Conservation (phyloP, 495 filamentous ascomycete species). For the Penicillium bialowiezense region DNA sequence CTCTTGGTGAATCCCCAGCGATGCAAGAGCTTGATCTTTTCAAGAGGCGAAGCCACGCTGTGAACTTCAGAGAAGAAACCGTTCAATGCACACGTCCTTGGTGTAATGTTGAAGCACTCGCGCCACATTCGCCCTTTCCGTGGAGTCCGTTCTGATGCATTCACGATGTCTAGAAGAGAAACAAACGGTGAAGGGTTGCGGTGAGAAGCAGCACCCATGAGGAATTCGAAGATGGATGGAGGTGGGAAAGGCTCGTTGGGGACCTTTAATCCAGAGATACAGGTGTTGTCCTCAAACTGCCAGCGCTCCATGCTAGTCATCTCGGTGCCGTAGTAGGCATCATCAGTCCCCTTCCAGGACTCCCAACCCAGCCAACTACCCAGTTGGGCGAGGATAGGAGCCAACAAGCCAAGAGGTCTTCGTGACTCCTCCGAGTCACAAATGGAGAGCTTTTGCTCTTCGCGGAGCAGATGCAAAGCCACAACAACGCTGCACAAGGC, state of each 20-base stretch:
- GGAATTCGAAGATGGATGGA: constrained; percentile 67
- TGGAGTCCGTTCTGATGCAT: constrained; percentile 33
- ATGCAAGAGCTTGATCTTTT: constrained; percentile 41
- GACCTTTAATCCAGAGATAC: constrained; percentile 43
- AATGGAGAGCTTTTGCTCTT: constrained; percentile 83
- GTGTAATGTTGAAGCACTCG: constrained; percentile 51
- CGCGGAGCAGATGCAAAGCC: constrained; percentile 76
- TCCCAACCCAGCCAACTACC: constrained; percentile 82
- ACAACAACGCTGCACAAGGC: constrained; percentile 68
- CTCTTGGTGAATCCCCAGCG: constrained; percentile 44
- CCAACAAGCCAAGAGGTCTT: constrained; percentile 53
- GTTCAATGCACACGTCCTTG: constrained; percentile 64
- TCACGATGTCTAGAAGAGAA: constrained; percentile 57
- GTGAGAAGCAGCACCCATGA: constrained; percentile 47
- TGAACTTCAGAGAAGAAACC: constrained; percentile 49
- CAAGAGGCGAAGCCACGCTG: constrained; percentile 25
- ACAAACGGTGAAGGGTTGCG: constrained; percentile 48
- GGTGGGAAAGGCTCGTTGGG: constrained; percentile 60
- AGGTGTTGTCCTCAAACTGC: constrained; percentile 55
- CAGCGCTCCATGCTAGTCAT: constrained; percentile 58
- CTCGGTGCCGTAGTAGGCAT: constrained; percentile 68
- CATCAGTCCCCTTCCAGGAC: constrained; percentile 56
- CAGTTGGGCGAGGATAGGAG: constrained; percentile 74
- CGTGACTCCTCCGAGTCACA: constrained; percentile 54
- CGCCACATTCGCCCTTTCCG: constrained; percentile 39